Evolutionary conservation across 2,329 filamentous ascomycete genomes (phyloP).

Genomic region (Ascochyta koolunga): DNA sequence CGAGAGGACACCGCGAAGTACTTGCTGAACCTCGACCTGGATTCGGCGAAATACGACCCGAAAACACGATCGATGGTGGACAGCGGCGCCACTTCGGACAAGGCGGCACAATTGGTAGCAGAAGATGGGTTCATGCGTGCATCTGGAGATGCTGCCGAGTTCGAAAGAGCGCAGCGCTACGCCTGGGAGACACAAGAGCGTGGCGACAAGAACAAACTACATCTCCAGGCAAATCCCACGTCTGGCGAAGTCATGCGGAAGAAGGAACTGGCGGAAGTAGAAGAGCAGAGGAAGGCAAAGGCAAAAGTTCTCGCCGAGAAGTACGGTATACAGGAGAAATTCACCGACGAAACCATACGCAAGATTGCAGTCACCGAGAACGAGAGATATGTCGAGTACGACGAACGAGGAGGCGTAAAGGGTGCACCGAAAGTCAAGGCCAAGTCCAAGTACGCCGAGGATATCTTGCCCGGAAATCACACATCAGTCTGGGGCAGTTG

Average conservation of each 20-base stretch:
- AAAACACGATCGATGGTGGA: slow-evolving; percentile 94
- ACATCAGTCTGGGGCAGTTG: slow-evolving; percentile 93
- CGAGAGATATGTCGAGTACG: slow-evolving; percentile 91
- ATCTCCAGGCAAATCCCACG: slow-evolving; percentile 95
- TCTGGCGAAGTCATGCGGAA: slow-evolving; percentile 85
- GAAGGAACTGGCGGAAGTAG: slow-evolving; percentile 76
- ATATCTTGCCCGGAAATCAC: slow-evolving; percentile 89
- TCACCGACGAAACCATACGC: slow-evolving; percentile 66
- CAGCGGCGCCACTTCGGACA: slow-evolving; percentile 78
- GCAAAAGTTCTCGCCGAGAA: slow-evolving; percentile 77
- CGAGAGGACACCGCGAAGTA: slow-evolving; percentile 98
- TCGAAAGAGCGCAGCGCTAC: slow-evolving; percentile 85
- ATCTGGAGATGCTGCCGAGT: slow-evolving; percentile 90
- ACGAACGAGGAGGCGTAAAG: slow-evolving; percentile 87
- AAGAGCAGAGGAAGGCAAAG: slow-evolving; percentile 70
- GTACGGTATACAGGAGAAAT: slow-evolving; percentile 74
- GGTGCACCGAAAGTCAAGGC: slow-evolving; percentile 77
- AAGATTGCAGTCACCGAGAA: slow-evolving; percentile 76
- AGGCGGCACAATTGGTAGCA: slow-evolving; percentile 80
- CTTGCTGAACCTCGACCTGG: slow-evolving; percentile 88
- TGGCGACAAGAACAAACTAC: slow-evolving; percentile 76
- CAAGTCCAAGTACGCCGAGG: slow-evolving; percentile 91
- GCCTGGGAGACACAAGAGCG: slow-evolving; percentile 96
- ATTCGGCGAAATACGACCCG: slow-evolving; percentile 96
- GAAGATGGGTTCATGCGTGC: slow-evolving; percentile 91